Evolutionary conservation across 2,329 filamentous ascomycete genomes (phyloP), one percentile per base, ranked within the genome.

Genomic region (Alternaria sp.): DNA sequence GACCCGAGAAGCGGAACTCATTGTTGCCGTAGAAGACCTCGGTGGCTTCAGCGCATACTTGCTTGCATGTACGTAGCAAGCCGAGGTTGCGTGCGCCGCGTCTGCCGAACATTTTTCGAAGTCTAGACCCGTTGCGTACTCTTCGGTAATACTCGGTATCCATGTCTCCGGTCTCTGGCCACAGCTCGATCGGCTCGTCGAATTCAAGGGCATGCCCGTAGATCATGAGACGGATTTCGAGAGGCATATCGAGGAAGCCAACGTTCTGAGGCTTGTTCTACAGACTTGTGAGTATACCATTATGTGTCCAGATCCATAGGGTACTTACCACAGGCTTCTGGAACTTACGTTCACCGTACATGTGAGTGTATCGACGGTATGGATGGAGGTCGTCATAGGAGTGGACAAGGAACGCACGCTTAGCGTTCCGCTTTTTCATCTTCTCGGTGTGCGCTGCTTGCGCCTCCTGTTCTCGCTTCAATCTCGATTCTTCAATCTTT

Each of bases 11-110:
- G 37, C 66, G 58, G 51, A 69, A 67, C n/a, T 61, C 44, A 28
- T 67, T 69, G 15, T 61, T 53, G 12, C 66, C 57, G 50, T 65
- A 69, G 26, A 65, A 69, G 18, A 67, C 46, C 37, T 64, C 33
- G 1, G 64, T 37, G 37, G 54, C 66, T 49, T 67, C 66, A 25
- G n/a, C n/a, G 23, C 65, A 20, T 44, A 69, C 47, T 5, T 10
- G 10, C 4, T 37, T n/a, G 41, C 44, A 63, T 3, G 60, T 41
- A 46, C 66, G 64, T 7, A 69, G 61, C 25, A 69, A 47, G 21
- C 41, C 41, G 18, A 58, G 45, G 21, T 58, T 58, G 33, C 33
- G 33, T 37, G 33, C 7, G 33, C 33, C 33, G 33, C 33, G 33
- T 37, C 33, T 9, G 15, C 15, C 33, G 33, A 37, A 37, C 25